Evolutionary conservation across 345 rosid species (phyloP), one percentile per base, ranked within the genome.

Genomic region (Eucalyptus brandiana): DNA sequence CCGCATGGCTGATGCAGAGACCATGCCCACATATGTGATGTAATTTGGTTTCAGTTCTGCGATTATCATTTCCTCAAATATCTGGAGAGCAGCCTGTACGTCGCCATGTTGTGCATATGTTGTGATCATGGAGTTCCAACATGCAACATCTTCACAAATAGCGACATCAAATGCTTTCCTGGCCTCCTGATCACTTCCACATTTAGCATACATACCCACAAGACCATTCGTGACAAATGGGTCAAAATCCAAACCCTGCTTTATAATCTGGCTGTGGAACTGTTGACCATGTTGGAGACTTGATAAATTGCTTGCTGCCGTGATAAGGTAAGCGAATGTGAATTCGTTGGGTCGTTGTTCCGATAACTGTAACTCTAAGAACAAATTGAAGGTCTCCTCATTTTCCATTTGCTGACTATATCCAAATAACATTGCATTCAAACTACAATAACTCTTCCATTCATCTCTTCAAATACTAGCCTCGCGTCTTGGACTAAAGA

Each of bases 1-100:
- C 97, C 89, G 93, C 94, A 92, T 96, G 98, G 91, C 94, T 92
- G 91, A 97, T 23, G 97, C 97, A 37, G 98, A 95, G 54, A 97
- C 96, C 65, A 96, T 88, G 45, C 96, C 96, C 72, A 95, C 92
- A 88, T 93, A 96, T 54, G 98, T 93, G 54, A 96, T 92, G 80
- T 94, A 91, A 88, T 97, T 93, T 18, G 97, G 97, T 90, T 92
- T 92, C 86, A 94, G 89, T 87, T 95, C 95, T 40, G 90, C 92
- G 54, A 80, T 88, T 26, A 90, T 92, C 97, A 96, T 95, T 88
- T 88, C 89, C 45, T 92, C 92, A 80, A 95, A 95, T 91, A 93
- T 89, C 87, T 88, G 83, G 91, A 95, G 94, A 87, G 96, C 96
- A 87, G 92, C 90, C 60, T 65, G 86, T 50, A 94, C 95, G 91